phyloP scores from a whole-genome alignment of 2,329 filamentous ascomycete species.

The Penicillium sp. region DNA sequence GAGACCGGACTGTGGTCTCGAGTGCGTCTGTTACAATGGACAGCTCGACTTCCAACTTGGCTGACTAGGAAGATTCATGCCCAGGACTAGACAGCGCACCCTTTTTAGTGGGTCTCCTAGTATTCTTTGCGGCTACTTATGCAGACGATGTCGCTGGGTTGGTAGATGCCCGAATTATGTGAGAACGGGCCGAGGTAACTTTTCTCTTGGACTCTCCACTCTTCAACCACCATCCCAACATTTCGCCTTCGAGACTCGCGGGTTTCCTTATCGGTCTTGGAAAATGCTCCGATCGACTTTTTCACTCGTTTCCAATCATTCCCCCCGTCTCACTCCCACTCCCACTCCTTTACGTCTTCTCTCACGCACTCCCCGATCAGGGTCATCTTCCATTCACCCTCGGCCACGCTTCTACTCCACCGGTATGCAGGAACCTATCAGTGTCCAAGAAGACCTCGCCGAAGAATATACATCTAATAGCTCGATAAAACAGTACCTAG shows the following conservation, averaged over 20 bases:
- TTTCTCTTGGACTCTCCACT: conserved; percentile 5
- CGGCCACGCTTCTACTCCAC: conserved; percentile 8
- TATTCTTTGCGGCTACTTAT: not conserved
- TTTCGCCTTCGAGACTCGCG: not conserved
- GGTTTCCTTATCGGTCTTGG: conserved; percentile 1
- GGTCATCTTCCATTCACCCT: not conserved
- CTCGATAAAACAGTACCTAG: conserved; percentile 8
- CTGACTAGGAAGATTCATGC: not conserved
- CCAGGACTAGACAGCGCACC: not conserved
- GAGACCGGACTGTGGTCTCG: too few relatives aligned
- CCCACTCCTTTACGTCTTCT: conserved; percentile 14
- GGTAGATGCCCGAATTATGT: not conserved
- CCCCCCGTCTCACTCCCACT: conserved; percentile 7
- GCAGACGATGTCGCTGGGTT: not conserved
- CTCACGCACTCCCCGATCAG: not conserved
- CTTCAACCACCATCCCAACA: conserved; percentile 15
- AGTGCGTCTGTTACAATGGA: too few relatives aligned
- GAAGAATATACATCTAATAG: not conserved
- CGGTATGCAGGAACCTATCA: conserved; percentile 1
- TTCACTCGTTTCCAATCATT: not conserved
- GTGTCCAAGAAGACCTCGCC: not conserved
- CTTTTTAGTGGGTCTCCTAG: not conserved
- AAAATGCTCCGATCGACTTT: conserved; percentile 13
- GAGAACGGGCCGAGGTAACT: conserved; percentile 16
- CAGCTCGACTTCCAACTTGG: too few relatives aligned